These are phyloP conservation scores for Picocystis salinarum DNA, from an alignment of 139 green algal genomes.

Conservation along the genomic window DNA sequence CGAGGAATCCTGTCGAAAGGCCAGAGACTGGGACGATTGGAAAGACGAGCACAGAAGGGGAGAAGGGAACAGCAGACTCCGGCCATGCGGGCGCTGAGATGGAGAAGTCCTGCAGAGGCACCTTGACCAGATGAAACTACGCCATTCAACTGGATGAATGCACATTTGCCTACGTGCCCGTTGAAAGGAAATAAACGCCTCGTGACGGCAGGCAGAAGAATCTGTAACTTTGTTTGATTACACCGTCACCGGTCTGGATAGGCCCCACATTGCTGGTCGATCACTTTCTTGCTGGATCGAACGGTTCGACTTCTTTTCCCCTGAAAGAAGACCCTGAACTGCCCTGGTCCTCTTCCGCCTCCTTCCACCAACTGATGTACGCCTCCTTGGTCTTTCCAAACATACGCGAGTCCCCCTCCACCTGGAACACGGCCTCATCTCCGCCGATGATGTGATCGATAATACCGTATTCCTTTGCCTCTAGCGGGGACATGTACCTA, in stretches of 20 bases:
- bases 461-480: conserved; percentile 87
- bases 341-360: conserved; percentile 5
- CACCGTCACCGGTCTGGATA: too few relatives aligned
- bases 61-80: conserved; percentile 62
- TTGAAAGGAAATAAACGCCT: too few relatives aligned
- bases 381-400: conserved; percentile 12
- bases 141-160: too few relatives aligned
- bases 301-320: conserved; percentile 2
- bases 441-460: conserved; percentile 94
- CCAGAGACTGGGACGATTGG: conserved; percentile 49
- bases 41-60: conserved; percentile 53
- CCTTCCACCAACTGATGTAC: conserved; percentile 12
- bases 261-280: too few relatives aligned
- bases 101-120: too few relatives aligned
- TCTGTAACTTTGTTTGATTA: too few relatives aligned
- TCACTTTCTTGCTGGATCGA: not conserved
- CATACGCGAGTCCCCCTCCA: conserved; percentile 21
- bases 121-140: too few relatives aligned
- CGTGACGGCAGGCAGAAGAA: too few relatives aligned
- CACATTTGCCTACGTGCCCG: too few relatives aligned
- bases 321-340: not conserved
- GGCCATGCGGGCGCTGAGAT: conserved; percentile 33
- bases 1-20: conserved; percentile 32
- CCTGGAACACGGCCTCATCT: conserved; percentile 58
- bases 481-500: conserved; percentile 89